Conservation (phyloP, 345 rosid genomes). For the Stellera chamaejasme region DNA sequence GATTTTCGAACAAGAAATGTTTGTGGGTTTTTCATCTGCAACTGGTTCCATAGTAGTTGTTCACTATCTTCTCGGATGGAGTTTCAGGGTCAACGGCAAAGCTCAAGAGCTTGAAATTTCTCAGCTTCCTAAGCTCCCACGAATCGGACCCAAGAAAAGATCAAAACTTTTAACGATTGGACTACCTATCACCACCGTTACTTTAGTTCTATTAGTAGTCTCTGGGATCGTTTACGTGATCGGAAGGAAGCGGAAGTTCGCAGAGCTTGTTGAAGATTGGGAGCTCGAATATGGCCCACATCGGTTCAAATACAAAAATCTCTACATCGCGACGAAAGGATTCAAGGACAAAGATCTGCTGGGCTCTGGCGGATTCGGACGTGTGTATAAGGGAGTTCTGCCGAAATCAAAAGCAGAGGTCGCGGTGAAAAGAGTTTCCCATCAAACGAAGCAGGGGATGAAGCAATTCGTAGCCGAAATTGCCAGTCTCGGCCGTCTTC, state of each 20-base stretch:
- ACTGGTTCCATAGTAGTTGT: constrained; percentile 33
- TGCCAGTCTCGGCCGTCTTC: constrained; percentile 41
- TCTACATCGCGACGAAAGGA: constrained; percentile 56
- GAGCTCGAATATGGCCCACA: constrained; percentile 58
- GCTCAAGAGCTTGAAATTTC: constrained; percentile 38
- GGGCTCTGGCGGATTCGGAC: constrained; percentile 62
- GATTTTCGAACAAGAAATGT: constrained; percentile 28
- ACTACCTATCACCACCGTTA: constrained; percentile 29
- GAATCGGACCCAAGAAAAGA: constrained; percentile 18
- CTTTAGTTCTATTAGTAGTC: constrained; percentile 16
- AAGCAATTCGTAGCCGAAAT: constrained; percentile 55
- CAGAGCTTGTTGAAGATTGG: constrained; percentile 71
- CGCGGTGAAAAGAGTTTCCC: constrained; percentile 60
- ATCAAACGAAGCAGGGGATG: constrained; percentile 56
- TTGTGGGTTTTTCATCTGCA: constrained; percentile 64
- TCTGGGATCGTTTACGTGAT: constrained; percentile 16
- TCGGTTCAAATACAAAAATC: constrained; percentile 53
- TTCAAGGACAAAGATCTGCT: constrained; percentile 47
- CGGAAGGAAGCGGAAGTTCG: constrained; percentile 43
- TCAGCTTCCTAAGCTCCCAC: constrained; percentile 57
- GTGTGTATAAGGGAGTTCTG: constrained; percentile 49
- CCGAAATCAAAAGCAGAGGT: constrained; percentile 35
- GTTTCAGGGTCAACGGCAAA: constrained; percentile 35
- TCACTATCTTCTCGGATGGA: constrained; percentile 69
- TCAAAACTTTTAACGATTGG: constrained; percentile 36